These are phyloP conservation scores for Pseudocercospora fijiensis DNA, from an alignment of 2,329 filamentous ascomycete species.

Conservation along the genomic window DNA sequence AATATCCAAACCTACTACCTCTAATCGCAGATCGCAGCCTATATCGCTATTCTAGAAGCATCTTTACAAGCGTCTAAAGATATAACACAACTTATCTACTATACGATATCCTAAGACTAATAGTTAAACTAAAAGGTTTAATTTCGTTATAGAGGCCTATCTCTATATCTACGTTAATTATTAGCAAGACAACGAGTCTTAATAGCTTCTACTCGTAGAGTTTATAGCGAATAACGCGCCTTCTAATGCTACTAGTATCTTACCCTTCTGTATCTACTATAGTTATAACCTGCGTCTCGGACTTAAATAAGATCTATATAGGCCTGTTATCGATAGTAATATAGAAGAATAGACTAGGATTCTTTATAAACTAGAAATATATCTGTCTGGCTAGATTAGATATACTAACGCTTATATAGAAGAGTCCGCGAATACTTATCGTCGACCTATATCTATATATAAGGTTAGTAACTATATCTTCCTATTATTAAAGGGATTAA, in stretches of 20 bases:
- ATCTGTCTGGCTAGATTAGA: neutral
- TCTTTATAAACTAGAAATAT: neutral
- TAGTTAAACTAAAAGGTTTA: neutral
- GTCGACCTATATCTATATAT: neutral
- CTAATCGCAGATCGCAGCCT: neutral
- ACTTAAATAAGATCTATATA: neutral
- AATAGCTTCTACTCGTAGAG: neutral
- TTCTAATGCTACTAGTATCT: neutral
- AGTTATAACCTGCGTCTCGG: neutral
- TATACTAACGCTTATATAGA: neutral
- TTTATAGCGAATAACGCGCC: neutral
- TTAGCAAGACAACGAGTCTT: neutral
- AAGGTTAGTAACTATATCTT: neutral
- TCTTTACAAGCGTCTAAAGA: neutral
- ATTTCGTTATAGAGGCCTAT: neutral
- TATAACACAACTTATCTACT: neutral
- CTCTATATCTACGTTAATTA: neutral
- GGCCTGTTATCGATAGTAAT: neutral
- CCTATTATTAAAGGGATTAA: neutral
- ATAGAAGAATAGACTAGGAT: neutral
- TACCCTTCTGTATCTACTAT: neutral
- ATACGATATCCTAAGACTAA: neutral
- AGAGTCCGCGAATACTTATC: neutral
- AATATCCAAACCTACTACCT: neutral
- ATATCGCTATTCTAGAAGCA: conserved; percentile 1